A percentile compares a stretch with the other conserved stretches of the same genome.
Conservation (phyloP, 768 basidiomycete genomes). For the Psilocybe cyanescens region DNA sequence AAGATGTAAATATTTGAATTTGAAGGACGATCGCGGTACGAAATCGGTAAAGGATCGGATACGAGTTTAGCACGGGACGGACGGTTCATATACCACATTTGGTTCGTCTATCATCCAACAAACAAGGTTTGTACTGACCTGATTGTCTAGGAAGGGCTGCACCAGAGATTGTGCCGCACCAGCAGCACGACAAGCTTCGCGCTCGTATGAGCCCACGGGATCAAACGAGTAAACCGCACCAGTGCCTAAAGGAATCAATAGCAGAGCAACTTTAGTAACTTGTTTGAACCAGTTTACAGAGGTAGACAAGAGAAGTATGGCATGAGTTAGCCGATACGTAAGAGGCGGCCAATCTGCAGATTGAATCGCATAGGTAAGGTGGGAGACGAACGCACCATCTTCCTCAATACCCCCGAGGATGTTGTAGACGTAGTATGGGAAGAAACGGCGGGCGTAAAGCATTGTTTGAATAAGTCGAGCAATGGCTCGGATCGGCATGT, state of each 20-base stretch:
- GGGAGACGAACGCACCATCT: constrained; percentile 68
- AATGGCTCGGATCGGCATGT: constrained; percentile 95
- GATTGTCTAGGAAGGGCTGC: constrained; percentile 98
- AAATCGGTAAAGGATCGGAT: constrained; percentile 54
- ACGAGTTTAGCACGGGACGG: constrained; percentile 25
- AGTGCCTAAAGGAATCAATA: constrained; percentile 58
- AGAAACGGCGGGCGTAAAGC: constrained; percentile 95
- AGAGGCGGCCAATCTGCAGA: constrained; percentile 10
- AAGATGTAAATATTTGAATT: constrained; percentile 19
- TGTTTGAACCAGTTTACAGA: constrained; percentile 11
- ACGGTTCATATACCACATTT: constrained; percentile 23
- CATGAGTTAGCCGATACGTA: constrained; percentile 12
- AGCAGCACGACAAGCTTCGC: constrained; percentile 94
- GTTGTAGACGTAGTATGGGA: constrained; percentile 98
- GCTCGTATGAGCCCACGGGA: constrained; percentile 97
- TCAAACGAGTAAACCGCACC: constrained; percentile 99
- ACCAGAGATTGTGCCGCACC: constrained; percentile 94
- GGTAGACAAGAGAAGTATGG: constrained; percentile 19
- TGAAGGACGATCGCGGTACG: constrained; percentile 34
- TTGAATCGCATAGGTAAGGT: not conserved
- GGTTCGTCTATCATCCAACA: constrained; percentile 22
- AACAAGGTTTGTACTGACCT: constrained; percentile 59
- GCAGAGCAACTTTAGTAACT: constrained; percentile 14
- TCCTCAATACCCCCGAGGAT: constrained; percentile 96
- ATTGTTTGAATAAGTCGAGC: constrained; percentile 99